These are phyloP conservation scores for Colletotrichum orbiculare DNA, from an alignment of 2,329 filamentous ascomycete species.

Conservation along the genomic window DNA sequence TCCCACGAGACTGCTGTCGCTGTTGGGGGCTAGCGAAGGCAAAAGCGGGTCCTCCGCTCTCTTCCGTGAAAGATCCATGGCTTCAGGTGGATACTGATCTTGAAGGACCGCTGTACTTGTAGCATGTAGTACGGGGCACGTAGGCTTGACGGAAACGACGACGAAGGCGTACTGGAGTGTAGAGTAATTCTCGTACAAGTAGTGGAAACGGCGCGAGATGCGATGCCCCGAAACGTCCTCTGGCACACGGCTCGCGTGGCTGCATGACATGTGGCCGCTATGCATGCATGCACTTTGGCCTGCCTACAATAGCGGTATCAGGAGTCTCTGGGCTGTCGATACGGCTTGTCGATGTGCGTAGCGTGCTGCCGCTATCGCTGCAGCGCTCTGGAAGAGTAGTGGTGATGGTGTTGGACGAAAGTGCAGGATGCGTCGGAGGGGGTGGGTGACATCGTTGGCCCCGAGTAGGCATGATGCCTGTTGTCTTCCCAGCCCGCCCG, in stretches of 20 bases:
- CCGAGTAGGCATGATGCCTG: constrained; percentile 15
- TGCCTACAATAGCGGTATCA: not conserved
- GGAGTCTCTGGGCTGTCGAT: not conserved
- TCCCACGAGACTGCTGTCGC: constrained; percentile 4
- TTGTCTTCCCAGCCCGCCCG: not conserved
- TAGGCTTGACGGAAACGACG: not conserved
- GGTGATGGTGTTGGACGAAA: not conserved
- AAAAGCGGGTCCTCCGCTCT: constrained; percentile 7
- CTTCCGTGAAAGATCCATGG: not conserved
- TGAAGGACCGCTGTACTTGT: not conserved
- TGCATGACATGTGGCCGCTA: not conserved
- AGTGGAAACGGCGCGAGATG: not conserved
- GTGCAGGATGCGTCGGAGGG: constrained; percentile 1
- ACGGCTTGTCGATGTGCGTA: constrained; percentile 17
- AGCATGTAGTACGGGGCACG: too few relatives aligned
- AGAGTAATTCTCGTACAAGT: not conserved
- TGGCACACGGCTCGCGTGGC: not conserved
- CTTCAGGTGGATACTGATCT: not conserved
- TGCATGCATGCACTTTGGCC: not conserved
- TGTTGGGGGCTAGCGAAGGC: constrained; percentile 2
- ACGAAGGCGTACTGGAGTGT: not conserved
- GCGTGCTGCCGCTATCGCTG: not conserved
- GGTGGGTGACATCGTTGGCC: not conserved
- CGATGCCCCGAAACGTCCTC: not conserved
- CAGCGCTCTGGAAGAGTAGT: not conserved